Base-by-base conservation (phyloP, 140 eudicot species). In the Eryngium alpinum region DNA sequence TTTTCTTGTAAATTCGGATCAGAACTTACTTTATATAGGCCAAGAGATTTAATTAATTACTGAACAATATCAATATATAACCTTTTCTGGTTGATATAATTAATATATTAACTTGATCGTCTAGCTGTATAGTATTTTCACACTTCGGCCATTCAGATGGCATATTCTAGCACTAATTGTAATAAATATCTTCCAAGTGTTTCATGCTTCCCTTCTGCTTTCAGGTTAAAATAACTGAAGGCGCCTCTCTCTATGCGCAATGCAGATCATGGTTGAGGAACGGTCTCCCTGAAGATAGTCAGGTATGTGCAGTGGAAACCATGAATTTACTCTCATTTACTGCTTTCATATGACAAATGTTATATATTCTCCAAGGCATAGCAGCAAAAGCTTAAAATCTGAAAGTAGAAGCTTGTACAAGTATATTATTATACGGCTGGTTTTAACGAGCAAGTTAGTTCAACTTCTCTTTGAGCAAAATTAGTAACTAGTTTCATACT, bases 261-360 rank as follows among this genome's bases (percentile, higher is more conserved):
- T 94, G 99, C 79, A 88, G 97, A 19, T 94, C 99, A 21, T 94
- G 99, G 99, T 87, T 94, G 83, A 94, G 87, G 88, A 94, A 94
- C 78, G 92, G 99, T 22, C 67, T 80, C 82, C 85, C 89, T 70
- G 90, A 89, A 82, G 97, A 91, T 86, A 88, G 81, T 73, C 92
- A 89, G 97, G 99, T 92, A 75, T 87, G 84, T 21, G 25, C 69
- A 56, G 14, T 80, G 50, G 43, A 63, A 81, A 62, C 4, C 75
- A 32, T 46, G 50, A 43, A 73, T 32, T 67, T 34, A 43, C 28
- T 56, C 34, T 59, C 57, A 44, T 81, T 46, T 72, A 19, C 72
- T 19, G 50, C 24, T 25, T 65, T 79, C 56, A 15, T 84, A 80
- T 60, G 82, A 77, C 63, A 34, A 10, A 44, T 53, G 43, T 10